Conservation (phyloP, 1,139 yeast genomes). For the Sugiyamaella neomexicana region DNA sequence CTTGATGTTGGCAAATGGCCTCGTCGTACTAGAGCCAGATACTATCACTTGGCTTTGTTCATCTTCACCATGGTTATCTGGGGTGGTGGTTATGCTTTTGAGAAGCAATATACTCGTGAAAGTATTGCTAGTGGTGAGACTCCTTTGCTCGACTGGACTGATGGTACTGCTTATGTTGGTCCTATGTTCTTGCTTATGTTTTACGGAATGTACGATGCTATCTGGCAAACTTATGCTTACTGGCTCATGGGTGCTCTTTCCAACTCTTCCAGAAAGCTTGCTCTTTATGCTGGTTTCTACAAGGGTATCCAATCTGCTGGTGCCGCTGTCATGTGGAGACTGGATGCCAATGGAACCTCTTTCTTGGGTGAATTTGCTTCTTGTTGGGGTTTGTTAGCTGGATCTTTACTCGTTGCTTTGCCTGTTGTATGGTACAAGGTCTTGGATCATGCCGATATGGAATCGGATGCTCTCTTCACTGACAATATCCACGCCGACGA, state of each 20-base stretch:
- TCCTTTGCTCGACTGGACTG: slow-evolving; percentile 46
- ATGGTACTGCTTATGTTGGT: slow-evolving; percentile 47
- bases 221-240: slow-evolving; percentile 56
- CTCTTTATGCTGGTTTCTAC: slow-evolving; percentile 62
- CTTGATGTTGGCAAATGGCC: slow-evolving; percentile 48
- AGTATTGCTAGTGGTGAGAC: slow-evolving; percentile 31
- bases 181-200: slow-evolving; percentile 62
- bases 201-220: slow-evolving; percentile 59
- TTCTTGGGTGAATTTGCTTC: slow-evolving; percentile 51
- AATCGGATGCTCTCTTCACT: slow-evolving; percentile 37
- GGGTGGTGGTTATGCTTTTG: slow-evolving; percentile 64
- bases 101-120: slow-evolving; percentile 48
- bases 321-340: slow-evolving; percentile 60
- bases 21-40: slow-evolving; percentile 50
- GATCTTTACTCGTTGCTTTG: slow-evolving; percentile 48
- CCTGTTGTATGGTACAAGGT: slow-evolving; percentile 47
- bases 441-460: slow-evolving; percentile 48
- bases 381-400: slow-evolving; percentile 57
- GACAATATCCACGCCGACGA: slow-evolving; percentile 25
- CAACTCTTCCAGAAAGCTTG: slow-evolving; percentile 54
- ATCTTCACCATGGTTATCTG: slow-evolving; percentile 52
- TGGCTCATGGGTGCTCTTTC: slow-evolving; percentile 60
- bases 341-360: slow-evolving; percentile 48
- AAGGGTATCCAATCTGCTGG: slow-evolving; percentile 64
- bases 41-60: slow-evolving; percentile 50